Conservation (phyloP, 2,329 filamentous ascomycete genomes). For the Fusarium kyushuense region DNA sequence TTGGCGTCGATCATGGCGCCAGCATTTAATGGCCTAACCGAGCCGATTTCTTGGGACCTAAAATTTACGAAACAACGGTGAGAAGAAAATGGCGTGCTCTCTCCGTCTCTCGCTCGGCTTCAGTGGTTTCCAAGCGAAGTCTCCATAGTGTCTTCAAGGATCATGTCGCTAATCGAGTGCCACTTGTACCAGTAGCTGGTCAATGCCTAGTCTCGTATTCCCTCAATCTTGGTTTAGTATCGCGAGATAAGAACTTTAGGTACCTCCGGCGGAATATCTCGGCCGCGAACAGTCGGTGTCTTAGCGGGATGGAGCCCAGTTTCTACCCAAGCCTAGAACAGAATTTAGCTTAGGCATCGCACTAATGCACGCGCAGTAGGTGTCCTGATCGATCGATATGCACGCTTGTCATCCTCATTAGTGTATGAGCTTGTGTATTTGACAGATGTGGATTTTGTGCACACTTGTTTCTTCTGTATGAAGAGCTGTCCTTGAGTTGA, state of each 20-base stretch:
- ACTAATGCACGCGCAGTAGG: not conserved
- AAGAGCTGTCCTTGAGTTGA: not conserved
- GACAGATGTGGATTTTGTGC: not conserved
- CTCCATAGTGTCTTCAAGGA: not conserved
- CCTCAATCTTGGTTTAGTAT: not conserved
- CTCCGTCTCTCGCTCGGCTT: not conserved
- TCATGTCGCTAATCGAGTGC: slow-evolving; percentile 5
- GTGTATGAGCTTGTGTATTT: not conserved
- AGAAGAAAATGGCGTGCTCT: not conserved
- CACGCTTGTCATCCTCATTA: not conserved
- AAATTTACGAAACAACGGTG: slow-evolving; percentile 3
- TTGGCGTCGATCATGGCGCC: not conserved
- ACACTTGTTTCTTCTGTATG: not conserved
- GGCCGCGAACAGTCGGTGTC: not conserved
- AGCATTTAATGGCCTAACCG: not conserved
- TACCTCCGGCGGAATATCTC: not conserved
- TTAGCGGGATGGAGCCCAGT: not conserved
- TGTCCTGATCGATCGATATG: not conserved
- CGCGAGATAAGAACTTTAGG: not conserved
- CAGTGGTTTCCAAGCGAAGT: not conserved
- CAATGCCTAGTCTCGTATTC: not conserved
- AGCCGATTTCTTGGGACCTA: not conserved
- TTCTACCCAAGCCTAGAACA: not conserved
- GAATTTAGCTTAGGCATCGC: not conserved
- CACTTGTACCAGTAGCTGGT: not conserved